Evolutionary conservation across 495 filamentous ascomycete genomes (phyloP).

Genomic region (Aspergillus taichungensis): DNA sequence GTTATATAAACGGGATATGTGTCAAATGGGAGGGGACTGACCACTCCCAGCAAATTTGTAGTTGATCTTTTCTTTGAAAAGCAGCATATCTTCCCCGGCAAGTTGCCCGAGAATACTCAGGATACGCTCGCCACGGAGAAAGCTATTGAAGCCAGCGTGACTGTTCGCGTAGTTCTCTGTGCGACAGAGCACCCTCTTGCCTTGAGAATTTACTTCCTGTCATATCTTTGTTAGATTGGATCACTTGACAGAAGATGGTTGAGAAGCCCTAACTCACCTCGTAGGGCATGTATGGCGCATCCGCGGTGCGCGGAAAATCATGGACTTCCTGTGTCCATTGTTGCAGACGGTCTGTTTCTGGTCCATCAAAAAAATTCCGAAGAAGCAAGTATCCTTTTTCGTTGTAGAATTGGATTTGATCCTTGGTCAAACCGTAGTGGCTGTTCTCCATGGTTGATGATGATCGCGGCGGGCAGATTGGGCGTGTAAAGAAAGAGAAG

Average conservation of each 20-base stretch:
- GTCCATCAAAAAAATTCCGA: slow-evolving; percentile 17
- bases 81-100: slow-evolving; percentile 34
- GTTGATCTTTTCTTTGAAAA: slow-evolving; percentile 45
- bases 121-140: slow-evolving; percentile 31
- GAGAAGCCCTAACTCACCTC: slow-evolving; percentile 13
- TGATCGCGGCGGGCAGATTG: neutral
- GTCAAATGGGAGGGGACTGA: neutral
- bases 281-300: slow-evolving; percentile 38
- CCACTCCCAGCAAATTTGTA: slow-evolving; percentile 36
- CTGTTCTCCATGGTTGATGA: slow-evolving; percentile 14
- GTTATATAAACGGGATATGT: neutral
- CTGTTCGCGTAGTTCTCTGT: slow-evolving; percentile 41
- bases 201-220: slow-evolving; percentile 29
- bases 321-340: slow-evolving; percentile 37
- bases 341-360: slow-evolving; percentile 22
- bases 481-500: too few relatives aligned
- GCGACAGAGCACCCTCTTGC: slow-evolving; percentile 34
- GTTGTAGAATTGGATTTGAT: slow-evolving; percentile 29
- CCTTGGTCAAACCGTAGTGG: slow-evolving; percentile 14
- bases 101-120: slow-evolving; percentile 27
- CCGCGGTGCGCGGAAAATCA: slow-evolving; percentile 26
- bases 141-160: slow-evolving; percentile 28
- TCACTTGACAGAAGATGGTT: neutral
- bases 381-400: slow-evolving; percentile 33
- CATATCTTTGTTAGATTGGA: neutral